These are phyloP conservation scores for Tetracladium setigerum DNA, from an alignment of 495 filamentous ascomycete genomes.

Conservation along the genomic window DNA sequence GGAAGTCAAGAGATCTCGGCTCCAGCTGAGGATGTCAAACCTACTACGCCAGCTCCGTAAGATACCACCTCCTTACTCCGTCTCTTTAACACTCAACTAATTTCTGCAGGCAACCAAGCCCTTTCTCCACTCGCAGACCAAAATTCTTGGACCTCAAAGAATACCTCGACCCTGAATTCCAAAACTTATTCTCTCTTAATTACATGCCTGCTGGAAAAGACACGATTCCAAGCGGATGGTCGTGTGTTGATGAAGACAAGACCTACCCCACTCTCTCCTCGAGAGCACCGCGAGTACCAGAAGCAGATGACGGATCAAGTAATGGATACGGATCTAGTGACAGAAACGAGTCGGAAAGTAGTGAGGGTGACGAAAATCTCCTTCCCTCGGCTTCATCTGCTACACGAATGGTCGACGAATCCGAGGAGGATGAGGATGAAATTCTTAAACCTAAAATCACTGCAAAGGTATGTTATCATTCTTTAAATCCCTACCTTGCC, in stretches of 20 bases:
- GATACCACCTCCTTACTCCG: not conserved
- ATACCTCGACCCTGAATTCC: constrained; percentile 39
- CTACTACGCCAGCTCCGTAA: not conserved
- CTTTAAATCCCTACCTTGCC: not conserved
- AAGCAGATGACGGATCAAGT: constrained; percentile 18
- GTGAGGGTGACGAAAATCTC: constrained; percentile 6
- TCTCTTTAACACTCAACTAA: not conserved
- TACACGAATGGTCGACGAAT: constrained; percentile 46
- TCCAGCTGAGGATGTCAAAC: not conserved
- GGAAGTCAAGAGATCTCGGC: not conserved
- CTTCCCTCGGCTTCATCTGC: not conserved
- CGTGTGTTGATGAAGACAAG: constrained; percentile 46
- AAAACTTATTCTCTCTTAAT: constrained; percentile 64
- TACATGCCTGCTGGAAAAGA: constrained; percentile 46
- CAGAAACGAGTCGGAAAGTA: constrained; percentile 23
- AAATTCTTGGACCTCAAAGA: constrained; percentile 12
- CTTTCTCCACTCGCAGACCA: constrained; percentile 16
- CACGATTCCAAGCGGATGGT: constrained; percentile 56
- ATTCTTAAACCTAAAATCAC: constrained; percentile 26
- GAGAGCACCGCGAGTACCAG: constrained; percentile 32
- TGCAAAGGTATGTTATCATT: constrained; percentile 4
- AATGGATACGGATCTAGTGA: constrained; percentile 21
- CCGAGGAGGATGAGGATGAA: constrained; percentile 37
- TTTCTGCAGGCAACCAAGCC: not conserved
- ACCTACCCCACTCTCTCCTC: constrained; percentile 48